Evolutionary conservation across 148 eudicot genomes (phyloP), one percentile per base, ranked within the genome.

Genomic region (Pouteria glomerata): DNA sequence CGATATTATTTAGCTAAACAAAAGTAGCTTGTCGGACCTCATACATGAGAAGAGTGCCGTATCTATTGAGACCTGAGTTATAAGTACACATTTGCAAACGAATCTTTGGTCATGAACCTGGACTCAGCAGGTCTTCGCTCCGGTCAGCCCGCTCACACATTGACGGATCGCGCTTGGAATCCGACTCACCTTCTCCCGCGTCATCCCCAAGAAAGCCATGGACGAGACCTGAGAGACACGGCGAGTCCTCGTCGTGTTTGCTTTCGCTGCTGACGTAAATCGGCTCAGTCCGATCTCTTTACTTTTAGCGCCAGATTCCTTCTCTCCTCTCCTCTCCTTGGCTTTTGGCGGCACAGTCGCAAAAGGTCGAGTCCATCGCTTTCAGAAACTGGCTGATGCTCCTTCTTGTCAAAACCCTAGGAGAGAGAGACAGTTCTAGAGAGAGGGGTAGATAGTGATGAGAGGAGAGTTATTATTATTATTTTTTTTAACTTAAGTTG

Each of bases 191-290:
- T 5, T 57, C 70, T 1, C 56, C 63, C 41, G 48, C 51, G 3
- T 81, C 80, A n/a, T 75, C 73, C 63, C 76, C 89, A 1, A 83
- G 77, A 52, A 87, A 89, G 61, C 79, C 82, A 56, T 66, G 79
- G 31, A 90, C 81, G 13, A 87, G 92, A 65, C 85, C 72, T 0
- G 92, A 89, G 13, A 88, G 74, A 44, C 82, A 80, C 3, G 79
- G 77, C 6, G 90, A 81, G 13, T 83, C 77, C 30, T 68, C 68
- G 41, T 80, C 82, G 75, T 89, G 89, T 23, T 89, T 91, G 79
- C 93, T 88, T 13, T 89, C 97, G 77, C 88, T 85, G 73, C 86
- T 89, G 56, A 72, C 79, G 35, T 70, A 78, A 33, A 53, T 72
- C 50, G 82, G 66, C 57, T 70, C 72, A 6, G n/a, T n/a, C n/a